Evolutionary conservation across 805 yeast genomes (phyloP), one percentile per base, ranked within the genome.

Genomic region (Kodamaea laetipori): DNA sequence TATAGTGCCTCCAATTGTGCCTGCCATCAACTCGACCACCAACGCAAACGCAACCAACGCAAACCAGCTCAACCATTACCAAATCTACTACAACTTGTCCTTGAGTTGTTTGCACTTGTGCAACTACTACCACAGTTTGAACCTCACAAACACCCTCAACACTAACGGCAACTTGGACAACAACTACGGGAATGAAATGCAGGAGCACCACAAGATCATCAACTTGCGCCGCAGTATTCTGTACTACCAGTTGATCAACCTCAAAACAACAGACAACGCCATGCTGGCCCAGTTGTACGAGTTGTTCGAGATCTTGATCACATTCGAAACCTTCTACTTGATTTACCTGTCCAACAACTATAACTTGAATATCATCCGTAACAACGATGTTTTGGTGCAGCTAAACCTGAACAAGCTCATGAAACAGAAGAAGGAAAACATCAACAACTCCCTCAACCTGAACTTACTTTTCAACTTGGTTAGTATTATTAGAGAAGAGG

Each of bases 191-290:
- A 46, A 53, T 27, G 53, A 57, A 34, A 50, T 48, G 11, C 61
- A 60, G 42, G 63, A 63, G 31, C 66, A 65, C 41, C 69, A 64
- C 30, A 63, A 63, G 40, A 51, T 64, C 18, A 43, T 58, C 21
- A 50, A 64, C 47, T 50, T 64, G 19, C 48, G 61, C 28, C 54
- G 59, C 32, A 55, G 66, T n/a, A 56, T 67, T 17, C 55, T 66
- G 7, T 63, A 53, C 42, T 65, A 53, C 45, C 68, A 64, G 43
- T 46, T 66, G 23, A 60, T 67, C 13, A 56, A 61, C 42, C 41
- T 60, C 23, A 60, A 57, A 13, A 47, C 57, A 24, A 52, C 55
- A 18, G 56, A 57, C 27, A 55, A 49, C 18, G 46, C 50, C 13
- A 44, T 49, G 2, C 47, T 52, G 2, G 50, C 49, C 19, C 64